Base-by-base conservation (phyloP, 2,329 filamentous ascomycete species). In the Madurella fahalii region DNA sequence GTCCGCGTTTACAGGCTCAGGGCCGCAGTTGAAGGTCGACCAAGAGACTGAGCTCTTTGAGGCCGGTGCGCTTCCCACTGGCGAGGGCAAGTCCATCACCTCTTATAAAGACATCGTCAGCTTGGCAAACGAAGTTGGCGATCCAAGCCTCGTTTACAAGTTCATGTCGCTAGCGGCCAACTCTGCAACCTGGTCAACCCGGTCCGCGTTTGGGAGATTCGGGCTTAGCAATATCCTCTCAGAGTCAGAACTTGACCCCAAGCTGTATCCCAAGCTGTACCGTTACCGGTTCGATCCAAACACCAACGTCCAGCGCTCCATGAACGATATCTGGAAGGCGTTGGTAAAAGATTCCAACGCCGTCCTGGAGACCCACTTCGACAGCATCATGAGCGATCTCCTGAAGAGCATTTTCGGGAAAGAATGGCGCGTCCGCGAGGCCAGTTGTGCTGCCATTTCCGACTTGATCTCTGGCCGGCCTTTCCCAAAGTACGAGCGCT, bases 161-260 rank as follows among this genome's bases (percentile, higher is more conserved):
- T 97, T 99, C 73, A 99, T 99, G 94, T 93, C 92, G 0, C 79
- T 99, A 62, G 94, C 94, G 2, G 90, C 91, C 1, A 96, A 96
- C 65, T 95, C 95, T 46, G 91, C 92, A 0, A 95, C 95, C 15
- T 99, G 94, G 94, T 93, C 91, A 1, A 95, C 91, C n/a, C 84
- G 94, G 48, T 95, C 94, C 1, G 94, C 94, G 0, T 97, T 99
- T 71, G 94, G 94, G 2, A 83, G 91, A 11, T 96, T 97, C 62
- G 94, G 94, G 0, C 79, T 99, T 47, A 95, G 91, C 69, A 94
- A 83, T 61, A 93, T 99, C 58, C 81, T 99, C 46, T 94, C 90
- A 0, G 90, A 95, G 64, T 92, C 92, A 0, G 81, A 84, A 56
- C 81, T 94, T 56, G 95, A 97, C 64, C 91, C 92, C 0, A 96